Conservation (phyloP, 495 filamentous ascomycete genomes). For the Pseudomonodictys pantanalensis region DNA sequence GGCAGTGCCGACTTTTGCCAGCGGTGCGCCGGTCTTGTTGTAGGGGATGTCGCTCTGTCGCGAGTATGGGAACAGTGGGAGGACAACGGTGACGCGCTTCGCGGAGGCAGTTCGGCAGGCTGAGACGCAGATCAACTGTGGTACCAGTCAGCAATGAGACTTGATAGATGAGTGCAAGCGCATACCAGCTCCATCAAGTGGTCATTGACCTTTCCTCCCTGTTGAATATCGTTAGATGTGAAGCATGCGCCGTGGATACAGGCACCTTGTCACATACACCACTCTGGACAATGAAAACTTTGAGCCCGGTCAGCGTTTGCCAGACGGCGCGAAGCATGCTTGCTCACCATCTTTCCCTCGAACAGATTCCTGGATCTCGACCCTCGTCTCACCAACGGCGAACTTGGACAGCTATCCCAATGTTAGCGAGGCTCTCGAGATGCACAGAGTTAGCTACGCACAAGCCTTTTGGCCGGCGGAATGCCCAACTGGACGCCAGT, state of each 20-base stretch:
- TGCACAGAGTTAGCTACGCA: background rate
- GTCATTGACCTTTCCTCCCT: constrained; percentile 91
- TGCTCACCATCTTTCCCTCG: constrained; percentile 96
- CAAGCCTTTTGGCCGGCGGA: constrained; percentile 70
- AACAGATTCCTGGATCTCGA: constrained; percentile 92
- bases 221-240: too few species aligned
- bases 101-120: constrained; percentile 97
- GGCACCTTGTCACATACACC: too few species aligned
- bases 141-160: background rate
- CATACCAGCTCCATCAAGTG: constrained; percentile 76
- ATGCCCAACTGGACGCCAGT: constrained; percentile 82
- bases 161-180: too few species aligned
- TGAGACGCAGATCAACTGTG: constrained; percentile 81
- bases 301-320: too few species aligned
- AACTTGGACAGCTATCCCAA: constrained; percentile 70
- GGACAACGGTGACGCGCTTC: constrained; percentile 83
- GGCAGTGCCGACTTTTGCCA: constrained; percentile 61
- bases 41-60: constrained; percentile 94
- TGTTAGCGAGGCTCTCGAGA: background rate
- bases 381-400: constrained; percentile 87
- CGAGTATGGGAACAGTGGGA: constrained; percentile 95
- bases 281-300: constrained; percentile 95
- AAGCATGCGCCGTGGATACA: too few species aligned
- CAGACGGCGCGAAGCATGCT: too few species aligned
- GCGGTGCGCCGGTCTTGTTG: constrained; percentile 86